These are phyloP conservation scores for Curvularia hawaiiensis DNA, from an alignment of 2,329 filamentous ascomycete genomes.

Conservation along the genomic window DNA sequence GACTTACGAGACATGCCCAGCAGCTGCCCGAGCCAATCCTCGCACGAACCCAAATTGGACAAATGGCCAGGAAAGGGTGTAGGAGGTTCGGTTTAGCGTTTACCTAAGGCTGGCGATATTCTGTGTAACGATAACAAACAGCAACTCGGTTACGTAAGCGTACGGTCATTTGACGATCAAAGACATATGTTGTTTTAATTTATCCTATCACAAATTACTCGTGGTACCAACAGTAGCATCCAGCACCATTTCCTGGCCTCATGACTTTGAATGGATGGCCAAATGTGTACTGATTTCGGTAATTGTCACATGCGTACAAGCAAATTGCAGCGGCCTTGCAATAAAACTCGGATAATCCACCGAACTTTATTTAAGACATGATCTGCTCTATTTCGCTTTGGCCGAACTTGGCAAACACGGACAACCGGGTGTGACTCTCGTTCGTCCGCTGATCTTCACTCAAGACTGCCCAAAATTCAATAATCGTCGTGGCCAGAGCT, in stretches of 20 bases:
- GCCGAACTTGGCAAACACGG: neutral
- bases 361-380: neutral
- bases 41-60: constrained; percentile 3
- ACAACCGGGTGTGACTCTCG: neutral
- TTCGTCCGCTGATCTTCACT: neutral
- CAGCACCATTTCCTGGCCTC: neutral
- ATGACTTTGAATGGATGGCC: neutral
- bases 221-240: neutral
- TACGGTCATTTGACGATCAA: neutral
- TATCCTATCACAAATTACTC: neutral
- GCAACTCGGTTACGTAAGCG: neutral
- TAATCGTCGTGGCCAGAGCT: neutral
- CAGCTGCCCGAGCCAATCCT: constrained; percentile 3
- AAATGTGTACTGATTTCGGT: neutral
- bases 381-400: neutral
- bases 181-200: neutral
- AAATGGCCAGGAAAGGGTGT: neutral
- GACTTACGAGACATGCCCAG: constrained; percentile 15
- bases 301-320: neutral
- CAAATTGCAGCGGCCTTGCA: neutral
- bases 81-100: neutral
- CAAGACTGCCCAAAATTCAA: neutral
- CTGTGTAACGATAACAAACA: neutral
- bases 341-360: neutral
- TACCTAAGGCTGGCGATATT: neutral